Evolutionary conservation across 2,329 filamentous ascomycete genomes (phyloP).

Genomic region (Escovopsis sp.): DNA sequence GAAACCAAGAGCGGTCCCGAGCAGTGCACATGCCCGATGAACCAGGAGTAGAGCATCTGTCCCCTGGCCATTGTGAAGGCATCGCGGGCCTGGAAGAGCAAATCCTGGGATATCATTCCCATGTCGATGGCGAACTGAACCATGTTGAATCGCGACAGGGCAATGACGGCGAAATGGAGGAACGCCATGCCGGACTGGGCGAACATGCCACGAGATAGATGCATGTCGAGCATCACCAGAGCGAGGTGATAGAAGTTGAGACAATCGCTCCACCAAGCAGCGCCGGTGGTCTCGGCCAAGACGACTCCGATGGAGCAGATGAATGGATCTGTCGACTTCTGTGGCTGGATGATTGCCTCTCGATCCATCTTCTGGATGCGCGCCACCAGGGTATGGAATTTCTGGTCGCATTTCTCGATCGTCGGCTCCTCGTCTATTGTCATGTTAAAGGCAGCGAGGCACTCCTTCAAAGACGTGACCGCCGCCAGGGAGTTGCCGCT

Average conservation of each 20-base stretch:
- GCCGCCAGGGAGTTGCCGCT: slow-evolving; percentile 56
- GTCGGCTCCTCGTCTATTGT: slow-evolving; percentile 49
- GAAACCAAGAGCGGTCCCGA: slow-evolving; percentile 43
- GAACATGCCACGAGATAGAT: slow-evolving; percentile 48
- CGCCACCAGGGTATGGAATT: slow-evolving; percentile 50
- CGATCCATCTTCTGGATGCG: slow-evolving; percentile 45
- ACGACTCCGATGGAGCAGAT: slow-evolving; percentile 54
- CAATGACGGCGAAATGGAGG: slow-evolving; percentile 52
- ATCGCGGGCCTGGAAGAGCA: slow-evolving; percentile 49
- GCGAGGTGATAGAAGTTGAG: slow-evolving; percentile 59
- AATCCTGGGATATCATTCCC: slow-evolving; percentile 44
- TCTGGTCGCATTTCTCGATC: slow-evolving; percentile 62
- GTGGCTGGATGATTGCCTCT: slow-evolving; percentile 28
- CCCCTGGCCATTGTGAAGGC: slow-evolving; percentile 53
- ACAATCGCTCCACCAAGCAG: slow-evolving; percentile 59
- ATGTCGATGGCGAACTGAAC: slow-evolving; percentile 52
- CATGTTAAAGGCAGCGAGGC: slow-evolving; percentile 55
- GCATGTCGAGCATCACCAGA: slow-evolving; percentile 50
- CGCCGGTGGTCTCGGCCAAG: slow-evolving; percentile 52
- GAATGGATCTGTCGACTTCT: slow-evolving; percentile 32
- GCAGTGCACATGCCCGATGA: slow-evolving; percentile 54
- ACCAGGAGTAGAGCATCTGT: slow-evolving; percentile 53
- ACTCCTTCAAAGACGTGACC: slow-evolving; percentile 54
- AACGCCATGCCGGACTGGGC: slow-evolving; percentile 57
- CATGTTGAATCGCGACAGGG: slow-evolving; percentile 56